A percentile compares a stretch with the other conserved stretches of the same genome.
Conservation (phyloP, 1,284 basidiomycete genomes). For the Leccinum solheimii region DNA sequence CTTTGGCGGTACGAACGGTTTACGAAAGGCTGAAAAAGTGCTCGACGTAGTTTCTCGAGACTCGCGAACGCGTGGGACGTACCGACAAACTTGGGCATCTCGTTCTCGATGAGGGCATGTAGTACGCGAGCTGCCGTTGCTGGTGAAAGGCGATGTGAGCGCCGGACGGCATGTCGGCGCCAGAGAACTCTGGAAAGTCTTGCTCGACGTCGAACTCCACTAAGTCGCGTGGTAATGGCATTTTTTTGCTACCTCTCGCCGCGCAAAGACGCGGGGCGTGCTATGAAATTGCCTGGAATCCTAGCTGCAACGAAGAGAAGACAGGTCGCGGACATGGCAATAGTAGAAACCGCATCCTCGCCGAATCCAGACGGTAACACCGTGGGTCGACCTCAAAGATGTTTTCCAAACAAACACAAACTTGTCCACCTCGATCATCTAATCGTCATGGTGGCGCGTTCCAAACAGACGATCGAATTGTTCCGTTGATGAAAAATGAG, state of each 20-base stretch:
- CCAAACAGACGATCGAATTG: not conserved
- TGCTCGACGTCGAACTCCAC: constrained; percentile 33
- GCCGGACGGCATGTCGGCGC: constrained; percentile 62
- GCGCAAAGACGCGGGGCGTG: constrained; percentile 17
- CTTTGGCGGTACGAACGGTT: constrained; percentile 69
- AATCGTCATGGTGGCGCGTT: constrained; percentile 44
- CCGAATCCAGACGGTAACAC: not conserved
- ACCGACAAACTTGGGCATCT: constrained; percentile 83
- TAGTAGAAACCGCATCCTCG: constrained; percentile 21
- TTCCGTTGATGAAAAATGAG: not conserved
- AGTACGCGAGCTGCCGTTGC: constrained; percentile 68
- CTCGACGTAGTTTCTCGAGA: constrained; percentile 13
- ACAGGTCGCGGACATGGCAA: constrained; percentile 15
- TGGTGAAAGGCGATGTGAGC: constrained; percentile 71
- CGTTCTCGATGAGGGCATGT: constrained; percentile 80
- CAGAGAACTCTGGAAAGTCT: constrained; percentile 42
- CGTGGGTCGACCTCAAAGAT: not conserved
- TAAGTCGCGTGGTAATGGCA: constrained; percentile 31
- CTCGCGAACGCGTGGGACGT: constrained; percentile 33
- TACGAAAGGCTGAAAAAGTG: constrained; percentile 62
- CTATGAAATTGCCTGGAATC: constrained; percentile 23
- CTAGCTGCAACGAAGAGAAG: constrained; percentile 7
- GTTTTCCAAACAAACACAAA: constrained; percentile 33
- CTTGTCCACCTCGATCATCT: constrained; percentile 19
- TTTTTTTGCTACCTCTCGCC: constrained; percentile 30